Evolutionary conservation across 179 eudicot species (phyloP).

Genomic region (Silene vulgaris): DNA sequence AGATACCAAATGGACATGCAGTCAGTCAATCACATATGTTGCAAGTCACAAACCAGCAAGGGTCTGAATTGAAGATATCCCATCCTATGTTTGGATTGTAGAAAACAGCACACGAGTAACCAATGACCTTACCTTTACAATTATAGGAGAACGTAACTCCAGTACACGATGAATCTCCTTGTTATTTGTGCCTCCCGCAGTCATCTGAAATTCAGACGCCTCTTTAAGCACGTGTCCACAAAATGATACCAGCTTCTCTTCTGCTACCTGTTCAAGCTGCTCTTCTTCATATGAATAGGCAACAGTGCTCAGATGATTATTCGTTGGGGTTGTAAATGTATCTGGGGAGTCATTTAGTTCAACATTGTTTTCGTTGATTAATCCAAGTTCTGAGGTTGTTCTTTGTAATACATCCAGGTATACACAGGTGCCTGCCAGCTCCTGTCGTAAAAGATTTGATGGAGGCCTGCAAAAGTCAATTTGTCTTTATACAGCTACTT

Average conservation of each 20-base stretch:
- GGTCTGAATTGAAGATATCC: not conserved
- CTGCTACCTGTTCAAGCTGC: conserved; percentile 63
- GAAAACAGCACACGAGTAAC: too few relatives aligned
- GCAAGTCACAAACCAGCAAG: not conserved
- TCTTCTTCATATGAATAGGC: conserved; percentile 31
- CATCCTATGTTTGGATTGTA: not conserved
- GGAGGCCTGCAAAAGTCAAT: conserved; percentile 68
- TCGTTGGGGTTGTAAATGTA: conserved; percentile 5
- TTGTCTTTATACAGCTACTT: conserved; percentile 13
- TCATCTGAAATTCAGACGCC: conserved; percentile 85
- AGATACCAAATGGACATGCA: too few relatives aligned
- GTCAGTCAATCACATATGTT: not conserved
- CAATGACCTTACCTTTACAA: conserved; percentile 57
- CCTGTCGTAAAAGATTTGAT: conserved; percentile 91
- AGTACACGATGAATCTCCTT: conserved; percentile 89
- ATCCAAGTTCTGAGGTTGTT: conserved; percentile 50
- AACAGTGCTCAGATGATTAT: not conserved
- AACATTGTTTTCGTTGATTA: conserved; percentile 24
- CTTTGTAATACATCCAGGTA: conserved; percentile 87
- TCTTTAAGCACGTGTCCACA: conserved; percentile 84
- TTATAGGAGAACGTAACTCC: conserved; percentile 86
- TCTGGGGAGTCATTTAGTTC: conserved; percentile 23
- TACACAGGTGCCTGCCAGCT: conserved; percentile 81
- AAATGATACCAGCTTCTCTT: conserved; percentile 80
- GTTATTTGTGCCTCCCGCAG: conserved; percentile 59